These are phyloP conservation scores for Solanum aculeatissimum DNA, from an alignment of 305 asterid genomes.

Conservation along the genomic window DNA sequence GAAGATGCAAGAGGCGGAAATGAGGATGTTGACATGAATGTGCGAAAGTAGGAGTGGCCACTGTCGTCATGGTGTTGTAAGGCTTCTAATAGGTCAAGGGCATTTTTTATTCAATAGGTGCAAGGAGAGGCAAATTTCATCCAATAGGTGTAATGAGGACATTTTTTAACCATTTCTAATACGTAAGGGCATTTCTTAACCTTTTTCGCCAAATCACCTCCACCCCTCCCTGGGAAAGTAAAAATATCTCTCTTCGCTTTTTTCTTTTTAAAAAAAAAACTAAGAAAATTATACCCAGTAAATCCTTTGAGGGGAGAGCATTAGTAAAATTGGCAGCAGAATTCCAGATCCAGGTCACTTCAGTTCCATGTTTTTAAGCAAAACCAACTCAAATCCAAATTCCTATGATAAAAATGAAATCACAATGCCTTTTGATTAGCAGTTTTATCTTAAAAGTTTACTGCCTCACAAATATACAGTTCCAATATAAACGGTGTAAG, in stretches of 20 bases:
- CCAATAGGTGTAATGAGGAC: too few relatives aligned
- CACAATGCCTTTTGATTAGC: background rate
- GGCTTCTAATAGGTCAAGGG: too few relatives aligned
- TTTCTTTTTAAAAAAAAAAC: too few relatives aligned
- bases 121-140: too few relatives aligned
- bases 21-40: too few relatives aligned
- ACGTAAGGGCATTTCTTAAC: too few relatives aligned
- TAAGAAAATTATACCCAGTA: background rate
- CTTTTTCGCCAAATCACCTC: background rate
- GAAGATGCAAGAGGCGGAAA: too few relatives aligned
- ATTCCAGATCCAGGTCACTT: background rate
- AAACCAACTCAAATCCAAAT: background rate
- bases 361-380: background rate
- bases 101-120: too few relatives aligned
- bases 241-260: background rate
- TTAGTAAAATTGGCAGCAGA: background rate
- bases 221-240: background rate
- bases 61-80: too few relatives aligned
- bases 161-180: too few relatives aligned
- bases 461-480: background rate
- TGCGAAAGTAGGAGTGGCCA: too few relatives aligned
- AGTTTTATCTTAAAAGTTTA: background rate
- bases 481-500: background rate
- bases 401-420: background rate
- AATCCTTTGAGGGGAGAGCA: background rate